Percentiles rank a stretch among this genome's conserved stretches.
phyloP scores from a whole-genome alignment of 2,329 filamentous ascomycete species.

The Phialophora tarda region DNA sequence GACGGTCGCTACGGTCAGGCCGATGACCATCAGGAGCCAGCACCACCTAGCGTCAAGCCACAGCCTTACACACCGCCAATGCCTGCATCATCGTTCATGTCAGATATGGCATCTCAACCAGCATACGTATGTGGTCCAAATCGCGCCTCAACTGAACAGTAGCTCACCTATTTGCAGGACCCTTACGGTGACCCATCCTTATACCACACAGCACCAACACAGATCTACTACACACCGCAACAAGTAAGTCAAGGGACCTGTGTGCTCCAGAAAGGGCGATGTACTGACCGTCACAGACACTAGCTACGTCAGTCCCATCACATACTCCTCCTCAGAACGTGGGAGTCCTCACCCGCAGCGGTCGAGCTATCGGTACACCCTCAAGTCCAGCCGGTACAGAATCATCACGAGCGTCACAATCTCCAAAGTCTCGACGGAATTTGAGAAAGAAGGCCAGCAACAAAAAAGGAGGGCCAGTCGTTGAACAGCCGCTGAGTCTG shows the following conservation, averaged over 20 bases:
- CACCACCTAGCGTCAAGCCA: slow-evolving; percentile 15
- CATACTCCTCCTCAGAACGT: slow-evolving; percentile 30
- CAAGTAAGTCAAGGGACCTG: slow-evolving; percentile 29
- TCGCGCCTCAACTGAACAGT: slow-evolving; percentile 1
- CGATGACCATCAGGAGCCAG: slow-evolving; percentile 21
- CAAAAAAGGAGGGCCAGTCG: slow-evolving; percentile 38
- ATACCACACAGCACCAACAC: slow-evolving; percentile 33
- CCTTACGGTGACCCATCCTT: slow-evolving; percentile 37
- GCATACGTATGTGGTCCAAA: slow-evolving; percentile 34
- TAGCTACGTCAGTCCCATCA: slow-evolving; percentile 27
- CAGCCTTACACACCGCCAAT: slow-evolving; percentile 35
- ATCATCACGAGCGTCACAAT: slow-evolving; percentile 42
- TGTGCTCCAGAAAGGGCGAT: background rate
- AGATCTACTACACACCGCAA: slow-evolving; percentile 32
- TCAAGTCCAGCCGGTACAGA: slow-evolving; percentile 26
- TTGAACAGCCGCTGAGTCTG: slow-evolving; percentile 72
- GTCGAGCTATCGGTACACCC: slow-evolving; percentile 37
- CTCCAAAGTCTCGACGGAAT: slow-evolving; percentile 45
- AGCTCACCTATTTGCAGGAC: slow-evolving; percentile 31
- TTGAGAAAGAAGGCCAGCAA: slow-evolving; percentile 37
- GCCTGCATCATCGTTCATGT: slow-evolving; percentile 22
- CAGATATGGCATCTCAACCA: slow-evolving; percentile 20
- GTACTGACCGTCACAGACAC: slow-evolving; percentile 29
- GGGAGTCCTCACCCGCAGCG: slow-evolving; percentile 37
- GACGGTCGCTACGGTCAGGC: slow-evolving; percentile 31